Base-by-base conservation (phyloP, 768 basidiomycete species). In the Rhodotorula taiwanensis region DNA sequence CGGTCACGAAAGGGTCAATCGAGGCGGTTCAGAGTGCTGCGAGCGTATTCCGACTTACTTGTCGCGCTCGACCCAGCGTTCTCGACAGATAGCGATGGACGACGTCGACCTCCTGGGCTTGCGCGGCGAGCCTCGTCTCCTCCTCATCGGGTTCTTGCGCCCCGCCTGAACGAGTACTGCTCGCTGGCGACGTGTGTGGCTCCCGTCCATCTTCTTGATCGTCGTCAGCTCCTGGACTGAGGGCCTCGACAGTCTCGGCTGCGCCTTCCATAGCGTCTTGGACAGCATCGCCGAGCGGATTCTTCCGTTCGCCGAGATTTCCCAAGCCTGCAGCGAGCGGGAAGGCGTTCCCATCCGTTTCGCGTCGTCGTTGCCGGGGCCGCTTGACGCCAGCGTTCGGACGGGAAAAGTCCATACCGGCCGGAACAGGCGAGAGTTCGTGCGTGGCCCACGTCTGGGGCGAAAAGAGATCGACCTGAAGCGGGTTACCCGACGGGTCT, bases 381-480 rank as follows among this genome's bases (percentile, higher is more conserved):
- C 11, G 8, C 34, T 21, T 20, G 5, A 20, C 5, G 36, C 8
- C 25, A 15, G 27, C 36, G n/a, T 27, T 16, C 16, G 15, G 36
- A 25, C 25, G 52, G 34, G 36, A 6, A 25, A 58, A 42, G 39
- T 51, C 47, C 60, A 66, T 43, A 20, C 65, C 65, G 4, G 47
- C 52, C 18, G 60, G 50, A n/a, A 66, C 41, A 4, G 70, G 64
- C 1, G 55, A 59, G 2, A 71, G 41, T 3, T 47, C 60, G 25
- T 62, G 57, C 10, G 58, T 45, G 2, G 54, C 50, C 59, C 58
- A 71, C 10, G 47, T 34, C 21, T 42, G 18, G 2, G 67, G 61
- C 39, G 58, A 55, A 48, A 69, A 62, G 52, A 71, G 64, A 25
- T 71, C 57, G 52, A 67, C 28, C 7, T 55, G 56, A 28, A 62